Conservation (phyloP, 148 eudicot species). For the Bassia scoparia region DNA sequence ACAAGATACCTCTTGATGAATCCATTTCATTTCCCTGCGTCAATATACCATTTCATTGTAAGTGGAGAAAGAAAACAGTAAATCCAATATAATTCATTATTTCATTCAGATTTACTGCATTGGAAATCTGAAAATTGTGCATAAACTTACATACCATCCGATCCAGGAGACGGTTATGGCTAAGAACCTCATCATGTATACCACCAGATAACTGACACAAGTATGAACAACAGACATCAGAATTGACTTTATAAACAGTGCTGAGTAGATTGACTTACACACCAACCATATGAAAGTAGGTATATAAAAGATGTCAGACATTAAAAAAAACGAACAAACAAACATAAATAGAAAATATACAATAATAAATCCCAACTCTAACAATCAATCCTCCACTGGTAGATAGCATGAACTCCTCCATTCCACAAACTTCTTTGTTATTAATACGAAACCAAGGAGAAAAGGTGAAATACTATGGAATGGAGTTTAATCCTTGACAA, state of each 20-base stretch:
- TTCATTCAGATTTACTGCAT: constrained; percentile 1
- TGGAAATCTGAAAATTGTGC: background rate
- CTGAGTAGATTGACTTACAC: background rate
- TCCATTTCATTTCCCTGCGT: constrained; percentile 79
- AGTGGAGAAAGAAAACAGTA: constrained; percentile 8
- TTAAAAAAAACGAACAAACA: no score
- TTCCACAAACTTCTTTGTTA: no score
- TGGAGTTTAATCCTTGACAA: no score
- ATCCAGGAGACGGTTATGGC: constrained; percentile 79
- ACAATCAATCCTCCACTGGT: no score
- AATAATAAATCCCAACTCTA: no score
- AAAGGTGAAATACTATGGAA: no score
- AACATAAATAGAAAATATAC: no score
- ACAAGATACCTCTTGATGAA: constrained; percentile 82
- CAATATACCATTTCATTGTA: constrained; percentile 15
- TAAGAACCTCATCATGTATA: constrained; percentile 78
- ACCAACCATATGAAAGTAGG: no score
- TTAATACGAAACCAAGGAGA: no score
- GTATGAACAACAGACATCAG: constrained; percentile 1
- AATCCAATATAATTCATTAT: background rate
- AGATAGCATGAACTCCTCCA: no score
- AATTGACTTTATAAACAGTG: background rate
- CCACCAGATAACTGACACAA: constrained; percentile 74
- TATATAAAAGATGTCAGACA: background rate
- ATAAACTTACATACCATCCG: constrained; percentile 43